phyloP scores from a whole-genome alignment of 2,329 filamentous ascomycete species.

The Endocalyx cinctus region DNA sequence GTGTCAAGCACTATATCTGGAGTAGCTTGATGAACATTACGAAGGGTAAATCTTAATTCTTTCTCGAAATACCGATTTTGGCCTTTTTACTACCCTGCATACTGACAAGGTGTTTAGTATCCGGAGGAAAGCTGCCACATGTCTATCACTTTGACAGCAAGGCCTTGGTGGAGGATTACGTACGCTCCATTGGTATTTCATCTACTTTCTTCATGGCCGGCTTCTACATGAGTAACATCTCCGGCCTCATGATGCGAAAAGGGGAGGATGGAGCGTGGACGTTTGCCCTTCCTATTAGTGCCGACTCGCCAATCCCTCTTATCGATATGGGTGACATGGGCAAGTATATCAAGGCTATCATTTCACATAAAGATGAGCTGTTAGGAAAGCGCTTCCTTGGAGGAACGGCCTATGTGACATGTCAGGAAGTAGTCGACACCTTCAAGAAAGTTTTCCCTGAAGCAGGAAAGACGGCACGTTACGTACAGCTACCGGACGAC shows the following conservation, averaged over 20 bases:
- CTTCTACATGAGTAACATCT: conserved; percentile 49
- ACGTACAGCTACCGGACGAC: conserved; percentile 32
- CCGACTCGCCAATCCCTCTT: conserved; percentile 27
- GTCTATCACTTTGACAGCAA: conserved; percentile 55
- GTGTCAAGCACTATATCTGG: conserved; percentile 40
- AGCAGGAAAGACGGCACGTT: conserved; percentile 32
- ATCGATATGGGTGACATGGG: conserved; percentile 33
- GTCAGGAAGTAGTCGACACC: conserved; percentile 32
- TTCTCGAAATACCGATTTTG: too few relatives aligned
- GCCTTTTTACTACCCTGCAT: too few relatives aligned
- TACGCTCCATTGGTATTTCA: conserved; percentile 40
- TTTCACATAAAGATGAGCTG: conserved; percentile 28
- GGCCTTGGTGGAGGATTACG: conserved; percentile 50
- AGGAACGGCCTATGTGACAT: conserved; percentile 37
- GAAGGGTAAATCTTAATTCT: conserved; percentile 30
- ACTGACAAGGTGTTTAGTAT: conserved; percentile 26
- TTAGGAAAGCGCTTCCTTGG: conserved; percentile 39
- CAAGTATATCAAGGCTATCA: conserved; percentile 34
- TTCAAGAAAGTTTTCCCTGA: conserved; percentile 36
- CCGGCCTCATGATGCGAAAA: conserved; percentile 21
- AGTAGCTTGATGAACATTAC: conserved; percentile 37
- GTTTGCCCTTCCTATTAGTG: conserved; percentile 26
- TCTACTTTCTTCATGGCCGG: conserved; percentile 49
- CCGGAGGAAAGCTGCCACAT: conserved; percentile 33
- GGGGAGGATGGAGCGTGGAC: conserved; percentile 28